Evolutionary conservation across 768 basidiomycete genomes (phyloP).

Genomic region (Mycena crocata): DNA sequence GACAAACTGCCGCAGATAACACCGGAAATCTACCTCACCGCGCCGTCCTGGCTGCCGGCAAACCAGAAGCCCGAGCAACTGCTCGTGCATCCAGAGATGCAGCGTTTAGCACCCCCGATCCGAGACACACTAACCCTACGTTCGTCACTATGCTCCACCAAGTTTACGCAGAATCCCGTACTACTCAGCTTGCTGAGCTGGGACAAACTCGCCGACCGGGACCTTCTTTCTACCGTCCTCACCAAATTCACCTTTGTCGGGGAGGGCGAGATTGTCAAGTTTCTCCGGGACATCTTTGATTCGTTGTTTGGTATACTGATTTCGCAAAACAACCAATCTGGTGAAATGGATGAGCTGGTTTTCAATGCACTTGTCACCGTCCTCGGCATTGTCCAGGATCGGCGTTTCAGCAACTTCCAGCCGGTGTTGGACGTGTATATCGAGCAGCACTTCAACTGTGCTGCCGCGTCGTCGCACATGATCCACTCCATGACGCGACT

Average conservation of each 20-base stretch:
- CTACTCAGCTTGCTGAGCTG: slow-evolving; percentile 85
- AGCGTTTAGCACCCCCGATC: slow-evolving; percentile 73
- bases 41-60: slow-evolving; percentile 68
- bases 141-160: slow-evolving; percentile 92
- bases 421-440: slow-evolving; percentile 95
- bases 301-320: slow-evolving; percentile 91
- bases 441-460: slow-evolving; percentile 86
- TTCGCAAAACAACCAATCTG: slow-evolving; percentile 76
- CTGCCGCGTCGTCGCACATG: slow-evolving; percentile 85
- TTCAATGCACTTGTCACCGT: slow-evolving; percentile 94
- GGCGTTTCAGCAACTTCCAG: slow-evolving; percentile 95
- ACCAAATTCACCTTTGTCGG: slow-evolving; percentile 91
- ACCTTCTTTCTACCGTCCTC: slow-evolving; percentile 77
- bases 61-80: slow-evolving; percentile 74
- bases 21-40: slow-evolving; percentile 78
- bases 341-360: slow-evolving; percentile 86
- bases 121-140: slow-evolving; percentile 86
- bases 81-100: slow-evolving; percentile 67
- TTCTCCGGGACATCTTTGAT: slow-evolving; percentile 91
- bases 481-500: slow-evolving; percentile 90
- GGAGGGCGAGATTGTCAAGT: slow-evolving; percentile 95
- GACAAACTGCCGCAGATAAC: slow-evolving; percentile 74
- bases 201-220: slow-evolving; percentile 75
- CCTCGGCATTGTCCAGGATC: slow-evolving; percentile 91
- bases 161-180: slow-evolving; percentile 90